Conservation (phyloP, 1,139 yeast species). For the Saccharomyces hybrid region DNA sequence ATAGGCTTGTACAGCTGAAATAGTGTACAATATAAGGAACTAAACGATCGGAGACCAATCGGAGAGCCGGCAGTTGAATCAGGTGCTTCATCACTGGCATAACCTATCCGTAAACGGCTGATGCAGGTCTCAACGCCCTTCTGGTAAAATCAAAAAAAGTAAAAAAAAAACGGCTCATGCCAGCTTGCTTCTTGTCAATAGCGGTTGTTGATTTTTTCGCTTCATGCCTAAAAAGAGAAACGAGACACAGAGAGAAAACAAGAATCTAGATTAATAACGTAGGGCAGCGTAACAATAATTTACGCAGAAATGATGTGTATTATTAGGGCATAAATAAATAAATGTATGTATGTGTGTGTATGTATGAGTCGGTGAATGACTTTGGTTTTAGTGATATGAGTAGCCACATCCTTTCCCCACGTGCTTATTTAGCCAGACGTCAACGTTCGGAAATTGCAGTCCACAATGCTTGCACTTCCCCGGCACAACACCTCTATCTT, state of each 20-base stretch:
- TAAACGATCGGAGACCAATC: not conserved
- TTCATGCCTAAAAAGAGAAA: not conserved
- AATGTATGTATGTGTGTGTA: not conserved
- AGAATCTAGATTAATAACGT: not conserved
- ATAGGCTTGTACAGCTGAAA: not conserved
- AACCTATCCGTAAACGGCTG: not conserved
- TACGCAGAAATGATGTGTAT: not conserved
- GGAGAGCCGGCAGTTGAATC: not conserved
- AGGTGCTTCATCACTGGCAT: not conserved
- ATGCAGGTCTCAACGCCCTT: not conserved
- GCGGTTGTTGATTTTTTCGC: not conserved
- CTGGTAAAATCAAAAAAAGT: not conserved
- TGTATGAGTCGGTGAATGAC: not conserved
- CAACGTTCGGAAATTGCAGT: conserved; percentile 52
- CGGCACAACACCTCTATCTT: conserved; percentile 53
- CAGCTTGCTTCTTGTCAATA: not conserved
- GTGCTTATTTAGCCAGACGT: conserved; percentile 69
- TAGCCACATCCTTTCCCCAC: conserved; percentile 51
- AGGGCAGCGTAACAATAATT: not conserved
- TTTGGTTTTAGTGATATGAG: conserved; percentile 12
- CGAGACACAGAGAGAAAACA: not conserved
- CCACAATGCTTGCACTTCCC: conserved; percentile 78
- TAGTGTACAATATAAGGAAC: not conserved
- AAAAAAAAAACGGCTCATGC: not conserved
- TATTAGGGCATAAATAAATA: not conserved